phyloP scores from a whole-genome alignment of 2,329 filamentous ascomycete species.

The Trichophyton equinum region DNA sequence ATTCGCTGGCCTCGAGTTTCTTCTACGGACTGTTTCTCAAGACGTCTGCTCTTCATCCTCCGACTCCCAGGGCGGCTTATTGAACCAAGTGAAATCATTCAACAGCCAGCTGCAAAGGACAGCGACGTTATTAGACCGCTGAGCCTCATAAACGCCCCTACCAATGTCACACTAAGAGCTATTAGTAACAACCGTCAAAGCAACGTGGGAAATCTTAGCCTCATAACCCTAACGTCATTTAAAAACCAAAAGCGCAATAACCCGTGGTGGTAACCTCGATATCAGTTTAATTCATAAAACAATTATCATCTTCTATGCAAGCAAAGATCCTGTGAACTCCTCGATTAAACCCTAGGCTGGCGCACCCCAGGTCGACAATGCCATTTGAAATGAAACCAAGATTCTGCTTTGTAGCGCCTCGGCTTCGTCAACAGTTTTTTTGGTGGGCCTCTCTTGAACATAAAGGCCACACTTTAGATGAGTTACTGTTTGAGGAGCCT shows the following conservation, averaged over 20 bases:
- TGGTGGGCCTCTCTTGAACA: too few species aligned
- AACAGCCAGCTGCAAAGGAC: conserved; percentile 30
- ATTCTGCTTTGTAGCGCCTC: not conserved
- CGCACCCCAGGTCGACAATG: not conserved
- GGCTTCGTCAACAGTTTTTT: not conserved
- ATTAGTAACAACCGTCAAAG: too few species aligned
- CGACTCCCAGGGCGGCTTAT: conserved; percentile 29
- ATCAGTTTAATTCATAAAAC: too few species aligned
- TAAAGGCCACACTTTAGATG: not conserved
- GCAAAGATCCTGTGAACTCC: too few species aligned
- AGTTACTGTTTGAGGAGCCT: not conserved
- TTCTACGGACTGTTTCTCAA: conserved; percentile 30
- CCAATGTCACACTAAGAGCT: too few species aligned
- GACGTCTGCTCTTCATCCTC: conserved; percentile 30
- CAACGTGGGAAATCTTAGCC: too few species aligned
- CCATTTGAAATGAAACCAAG: not conserved
- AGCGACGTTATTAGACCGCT: not conserved
- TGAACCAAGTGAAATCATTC: conserved; percentile 31
- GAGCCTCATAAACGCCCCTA: not conserved
- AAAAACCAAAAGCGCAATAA: too few species aligned
- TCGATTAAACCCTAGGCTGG: too few species aligned
- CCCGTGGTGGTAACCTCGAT: too few species aligned
- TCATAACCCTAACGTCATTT: too few species aligned
- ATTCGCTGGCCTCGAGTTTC: conserved; percentile 30
- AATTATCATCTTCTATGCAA: too few species aligned